A percentile compares a stretch with the other conserved stretches of the same genome.
phyloP scores from a whole-genome alignment of 768 basidiomycete species.

The Suillus cothurnatus region DNA sequence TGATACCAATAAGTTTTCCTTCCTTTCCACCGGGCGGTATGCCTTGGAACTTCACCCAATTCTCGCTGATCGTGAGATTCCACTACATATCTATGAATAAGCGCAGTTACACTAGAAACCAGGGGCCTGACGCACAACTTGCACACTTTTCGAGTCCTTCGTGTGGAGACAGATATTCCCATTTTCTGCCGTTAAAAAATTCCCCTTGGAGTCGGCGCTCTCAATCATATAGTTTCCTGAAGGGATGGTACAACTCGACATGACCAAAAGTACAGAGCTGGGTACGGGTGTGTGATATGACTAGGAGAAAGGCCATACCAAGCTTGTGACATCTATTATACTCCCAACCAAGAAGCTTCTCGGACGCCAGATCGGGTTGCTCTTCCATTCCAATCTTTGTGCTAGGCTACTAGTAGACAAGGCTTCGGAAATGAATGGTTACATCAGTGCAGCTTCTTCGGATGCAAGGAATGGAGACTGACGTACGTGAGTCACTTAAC shows the following conservation, averaged over 20 bases:
- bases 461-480: not conserved
- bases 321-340: not conserved
- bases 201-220: not conserved
- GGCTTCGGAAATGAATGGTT: not conserved
- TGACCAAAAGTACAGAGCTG: not conserved
- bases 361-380: not conserved
- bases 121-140: not conserved
- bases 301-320: not conserved
- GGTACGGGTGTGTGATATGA: not conserved
- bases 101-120: not conserved
- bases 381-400: not conserved
- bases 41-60: not conserved
- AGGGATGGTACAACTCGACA: not conserved
- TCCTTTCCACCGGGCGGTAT: not conserved
- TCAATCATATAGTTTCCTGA: conserved; percentile 1
- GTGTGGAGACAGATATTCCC: not conserved
- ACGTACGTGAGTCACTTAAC: not conserved
- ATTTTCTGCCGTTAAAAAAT: not conserved
- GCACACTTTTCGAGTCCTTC: not conserved
- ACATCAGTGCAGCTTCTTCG: not conserved
- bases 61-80: not conserved
- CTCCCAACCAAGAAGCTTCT: not conserved
- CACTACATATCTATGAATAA: not conserved
- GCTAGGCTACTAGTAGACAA: not conserved
- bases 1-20: not conserved